Conservation (phyloP, 2,329 filamentous ascomycete species). For the Fusarium hostae region DNA sequence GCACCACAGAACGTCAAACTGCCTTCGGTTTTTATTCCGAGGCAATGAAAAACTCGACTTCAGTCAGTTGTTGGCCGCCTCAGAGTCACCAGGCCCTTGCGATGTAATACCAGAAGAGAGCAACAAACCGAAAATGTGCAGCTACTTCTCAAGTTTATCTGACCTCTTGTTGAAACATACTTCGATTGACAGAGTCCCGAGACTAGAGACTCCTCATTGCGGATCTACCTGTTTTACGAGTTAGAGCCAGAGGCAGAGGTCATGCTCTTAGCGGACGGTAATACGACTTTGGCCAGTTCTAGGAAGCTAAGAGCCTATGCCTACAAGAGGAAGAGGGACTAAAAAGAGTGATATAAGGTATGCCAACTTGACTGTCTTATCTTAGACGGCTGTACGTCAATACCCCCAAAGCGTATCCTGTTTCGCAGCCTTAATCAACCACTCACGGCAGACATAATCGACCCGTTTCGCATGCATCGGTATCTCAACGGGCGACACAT, state of each 20-base stretch:
- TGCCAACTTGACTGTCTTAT: background rate
- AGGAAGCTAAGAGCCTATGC: too few species aligned
- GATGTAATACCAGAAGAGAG: too few species aligned
- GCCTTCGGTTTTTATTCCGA: too few species aligned
- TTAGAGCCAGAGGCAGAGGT: too few species aligned
- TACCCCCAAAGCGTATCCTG: conserved; percentile 17
- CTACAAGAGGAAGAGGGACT: too few species aligned
- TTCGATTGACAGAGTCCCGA: too few species aligned
- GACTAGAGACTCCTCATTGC: too few species aligned
- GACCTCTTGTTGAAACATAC: too few species aligned
- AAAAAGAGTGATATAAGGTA: too few species aligned
- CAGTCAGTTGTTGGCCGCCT: background rate
- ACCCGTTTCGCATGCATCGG: conserved; percentile 9
- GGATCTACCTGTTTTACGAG: too few species aligned
- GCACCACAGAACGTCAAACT: background rate
- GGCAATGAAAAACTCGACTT: background rate
- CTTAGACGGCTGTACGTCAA: background rate
- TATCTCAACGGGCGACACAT: conserved; percentile 8
- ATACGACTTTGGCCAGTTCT: too few species aligned
- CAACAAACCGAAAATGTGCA: background rate
- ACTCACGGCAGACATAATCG: conserved; percentile 28
- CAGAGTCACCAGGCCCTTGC: background rate
- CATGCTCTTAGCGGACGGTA: too few species aligned
- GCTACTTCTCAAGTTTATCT: background rate
- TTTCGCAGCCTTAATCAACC: conserved; percentile 23